phyloP scores from a whole-genome alignment of 129 eudicot genomes.

The Heracleum sosnowskyi region DNA sequence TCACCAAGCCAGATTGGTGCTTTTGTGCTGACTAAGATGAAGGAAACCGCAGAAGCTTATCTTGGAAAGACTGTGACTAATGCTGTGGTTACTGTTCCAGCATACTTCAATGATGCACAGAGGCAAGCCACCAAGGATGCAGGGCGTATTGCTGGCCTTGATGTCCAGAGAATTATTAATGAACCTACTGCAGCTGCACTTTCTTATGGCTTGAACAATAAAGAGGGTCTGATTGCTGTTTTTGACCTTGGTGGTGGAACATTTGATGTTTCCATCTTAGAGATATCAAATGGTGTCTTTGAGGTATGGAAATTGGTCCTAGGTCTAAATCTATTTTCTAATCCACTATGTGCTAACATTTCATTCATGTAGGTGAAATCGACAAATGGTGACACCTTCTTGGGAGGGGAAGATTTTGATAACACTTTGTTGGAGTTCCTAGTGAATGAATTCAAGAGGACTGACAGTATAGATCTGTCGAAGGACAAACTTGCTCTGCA shows the following conservation, averaged over 20 bases:
- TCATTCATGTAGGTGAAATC: slow-evolving; percentile 70
- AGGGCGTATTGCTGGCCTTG: slow-evolving; percentile 85
- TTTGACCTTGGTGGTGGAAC: slow-evolving; percentile 99
- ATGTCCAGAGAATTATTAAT: slow-evolving; percentile 87
- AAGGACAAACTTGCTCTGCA: slow-evolving; percentile 50
- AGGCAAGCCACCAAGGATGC: slow-evolving; percentile 99
- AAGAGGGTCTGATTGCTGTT: slow-evolving; percentile 93
- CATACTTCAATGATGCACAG: slow-evolving; percentile 94
- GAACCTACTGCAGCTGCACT: slow-evolving; percentile 99
- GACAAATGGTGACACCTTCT: slow-evolving; percentile 88
- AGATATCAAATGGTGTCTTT: slow-evolving; percentile 92
- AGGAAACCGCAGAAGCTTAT: slow-evolving; percentile 95
- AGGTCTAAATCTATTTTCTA: not conserved
- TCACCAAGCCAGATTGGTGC: slow-evolving; percentile 97
- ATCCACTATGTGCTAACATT: not conserved
- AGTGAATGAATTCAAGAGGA: slow-evolving; percentile 37
- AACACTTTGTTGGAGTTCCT: slow-evolving; percentile 30
- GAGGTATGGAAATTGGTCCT: slow-evolving; percentile 39
- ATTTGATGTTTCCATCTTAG: slow-evolving; percentile 89
- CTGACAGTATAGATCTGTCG: slow-evolving; percentile 41
- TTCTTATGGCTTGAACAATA: slow-evolving; percentile 80
- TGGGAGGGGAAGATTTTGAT: slow-evolving; percentile 51
- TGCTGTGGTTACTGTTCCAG: slow-evolving; percentile 92
- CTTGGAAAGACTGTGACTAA: slow-evolving; percentile 71
- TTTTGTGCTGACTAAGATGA: slow-evolving; percentile 85